phyloP scores from a whole-genome alignment of 2,329 filamentous ascomycete genomes.

The Cladosporium sp. region DNA sequence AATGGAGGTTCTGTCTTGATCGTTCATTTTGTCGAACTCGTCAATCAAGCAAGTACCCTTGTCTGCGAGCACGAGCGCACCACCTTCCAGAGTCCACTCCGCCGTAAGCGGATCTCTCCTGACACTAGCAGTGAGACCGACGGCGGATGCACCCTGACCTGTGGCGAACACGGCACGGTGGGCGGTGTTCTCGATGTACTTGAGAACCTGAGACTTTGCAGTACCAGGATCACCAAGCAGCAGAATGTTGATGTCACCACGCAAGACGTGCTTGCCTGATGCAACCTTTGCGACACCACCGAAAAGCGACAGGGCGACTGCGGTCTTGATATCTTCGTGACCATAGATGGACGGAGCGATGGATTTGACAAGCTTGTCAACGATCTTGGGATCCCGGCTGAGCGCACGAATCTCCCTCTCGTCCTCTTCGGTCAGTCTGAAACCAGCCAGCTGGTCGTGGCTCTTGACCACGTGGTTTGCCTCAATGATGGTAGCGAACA shows the following conservation, averaged over 20 bases:
- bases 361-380: slow-evolving; percentile 87
- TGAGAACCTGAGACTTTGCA: slow-evolving; percentile 94
- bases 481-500: slow-evolving; percentile 95
- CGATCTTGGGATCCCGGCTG: slow-evolving; percentile 82
- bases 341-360: slow-evolving; percentile 98
- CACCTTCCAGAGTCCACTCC: slow-evolving; percentile 96
- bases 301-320: slow-evolving; percentile 87
- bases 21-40: slow-evolving; percentile 99
- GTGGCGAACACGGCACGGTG: slow-evolving; percentile 96
- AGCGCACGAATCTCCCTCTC: slow-evolving; percentile 84
- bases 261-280: slow-evolving; percentile 82
- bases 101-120: slow-evolving; percentile 90
- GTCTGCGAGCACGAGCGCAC: slow-evolving; percentile 90
- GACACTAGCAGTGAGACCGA: slow-evolving; percentile 95
- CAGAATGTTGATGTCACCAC: slow-evolving; percentile 96
- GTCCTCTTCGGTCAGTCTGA: slow-evolving; percentile 90
- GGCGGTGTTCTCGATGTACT: slow-evolving; percentile 96
- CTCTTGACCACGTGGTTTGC: slow-evolving; percentile 97
- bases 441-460: slow-evolving; percentile 94
- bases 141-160: slow-evolving; percentile 92
- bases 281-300: slow-evolving; percentile 89
- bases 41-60: slow-evolving; percentile 94
- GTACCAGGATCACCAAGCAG: slow-evolving; percentile 96
- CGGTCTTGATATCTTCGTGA: slow-evolving; percentile 94
- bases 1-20: slow-evolving; percentile 95